Base-by-base conservation (phyloP, 2,329 filamentous ascomycete species). In the Stagonosporopsis cucurbitacearum region DNA sequence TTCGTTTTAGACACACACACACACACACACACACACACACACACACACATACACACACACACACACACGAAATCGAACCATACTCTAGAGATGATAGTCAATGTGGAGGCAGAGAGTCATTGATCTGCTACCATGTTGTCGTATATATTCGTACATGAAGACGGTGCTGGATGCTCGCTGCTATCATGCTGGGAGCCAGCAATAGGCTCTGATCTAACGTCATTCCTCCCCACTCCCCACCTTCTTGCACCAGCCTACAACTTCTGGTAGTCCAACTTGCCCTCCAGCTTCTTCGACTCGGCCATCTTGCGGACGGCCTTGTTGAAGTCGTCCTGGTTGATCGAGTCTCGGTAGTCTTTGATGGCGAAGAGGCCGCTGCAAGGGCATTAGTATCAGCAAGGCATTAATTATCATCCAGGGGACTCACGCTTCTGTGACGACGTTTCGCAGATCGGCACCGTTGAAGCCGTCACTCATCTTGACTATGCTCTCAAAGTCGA, bases 401-500 rank as follows among this genome's bases (percentile, higher is more conserved):
- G 4, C 19, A 33, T n/a, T n/a, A n/a, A n/a, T n/a, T n/a, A n/a
- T n/a, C n/a, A n/a, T 28, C 2, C 2, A 9, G 13, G 15, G 6
- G 35, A 87, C 92, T 83, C 85, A 96, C 92, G 95, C 95, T 84
- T 99, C 95, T 13, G 95, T 99, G 48, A 99, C 93, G 48, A 99
- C 93, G 74, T 99, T 99, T 72, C 95, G 85, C 82, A 99, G 80
- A 86, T 99, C 95, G 46, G 95, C 95, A 74, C 95, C 95, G 78
- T 99, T 99, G 69, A 99, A 85, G 25, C 94, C 93, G 73, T 99
- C 95, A 69, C 93, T 97, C 95, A 99, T 99, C 87, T 99, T 99
- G 66, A 99, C 95, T 57, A 99, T 92, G 70, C 92, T 97, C 84
- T 99, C 95, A 73, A 96, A 99, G 77, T 99, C 96, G 72, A 99